Evolutionary conservation across 2,329 filamentous ascomycete genomes (phyloP).

Genomic region (Hypoxylon sp.): DNA sequence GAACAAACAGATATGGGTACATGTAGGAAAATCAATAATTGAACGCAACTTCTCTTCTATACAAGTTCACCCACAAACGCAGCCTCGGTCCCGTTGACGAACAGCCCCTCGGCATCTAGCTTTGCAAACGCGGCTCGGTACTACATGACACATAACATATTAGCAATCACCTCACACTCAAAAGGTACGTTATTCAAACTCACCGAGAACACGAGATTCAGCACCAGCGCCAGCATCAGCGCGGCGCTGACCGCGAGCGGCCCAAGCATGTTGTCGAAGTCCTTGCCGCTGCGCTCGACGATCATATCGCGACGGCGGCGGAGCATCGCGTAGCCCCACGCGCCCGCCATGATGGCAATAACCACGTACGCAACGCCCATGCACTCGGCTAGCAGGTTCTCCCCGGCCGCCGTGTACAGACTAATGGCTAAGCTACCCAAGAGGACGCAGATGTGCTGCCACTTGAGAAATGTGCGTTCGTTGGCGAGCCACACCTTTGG

Average conservation of each 20-base stretch:
- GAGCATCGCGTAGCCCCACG: conserved; percentile 90
- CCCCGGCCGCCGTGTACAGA: conserved; percentile 87
- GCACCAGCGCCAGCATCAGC: conserved; percentile 78
- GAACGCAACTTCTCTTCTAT: conserved; percentile 17
- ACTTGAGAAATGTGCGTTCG: conserved; percentile 97
- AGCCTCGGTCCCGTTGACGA: conserved; percentile 41
- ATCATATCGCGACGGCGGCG: conserved; percentile 83
- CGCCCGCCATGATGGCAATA: conserved; percentile 84
- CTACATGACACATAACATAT: conserved; percentile 38
- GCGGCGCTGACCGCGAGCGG: conserved; percentile 86
- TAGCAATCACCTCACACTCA: conserved; percentile 3
- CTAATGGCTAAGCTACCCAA: conserved; percentile 86
- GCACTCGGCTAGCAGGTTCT: conserved; percentile 78
- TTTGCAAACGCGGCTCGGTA: conserved; percentile 50
- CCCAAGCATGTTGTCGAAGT: conserved; percentile 90
- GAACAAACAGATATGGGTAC: too few species aligned
- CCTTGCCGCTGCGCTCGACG: conserved; percentile 84
- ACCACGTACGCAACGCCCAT: conserved; percentile 86
- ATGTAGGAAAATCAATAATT: too few species aligned
- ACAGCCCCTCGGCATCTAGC: conserved; percentile 27
- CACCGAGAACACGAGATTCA: conserved; percentile 93
- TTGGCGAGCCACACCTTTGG: conserved; percentile 99
- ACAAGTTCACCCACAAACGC: conserved; percentile 44
- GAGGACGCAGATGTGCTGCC: conserved; percentile 94
- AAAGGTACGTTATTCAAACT: conserved; percentile 44